Evolutionary conservation across 306 rosid species (phyloP).

Genomic region (Cyclanthera cordifolia): DNA sequence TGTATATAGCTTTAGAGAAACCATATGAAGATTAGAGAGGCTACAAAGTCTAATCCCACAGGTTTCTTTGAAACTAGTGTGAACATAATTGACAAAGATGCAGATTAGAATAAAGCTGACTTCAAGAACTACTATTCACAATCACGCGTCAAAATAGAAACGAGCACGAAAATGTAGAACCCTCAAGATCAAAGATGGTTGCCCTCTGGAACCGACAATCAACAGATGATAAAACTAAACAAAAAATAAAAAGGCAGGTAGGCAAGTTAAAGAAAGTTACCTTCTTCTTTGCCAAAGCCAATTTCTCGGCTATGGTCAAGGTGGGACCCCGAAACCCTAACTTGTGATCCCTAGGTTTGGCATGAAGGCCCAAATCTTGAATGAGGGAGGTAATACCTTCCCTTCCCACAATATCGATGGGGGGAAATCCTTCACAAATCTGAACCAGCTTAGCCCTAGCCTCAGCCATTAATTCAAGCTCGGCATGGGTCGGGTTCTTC

Average conservation of each 20-base stretch:
- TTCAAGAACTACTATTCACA: not conserved
- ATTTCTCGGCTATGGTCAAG: conserved; percentile 64
- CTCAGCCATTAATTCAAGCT: conserved; percentile 65
- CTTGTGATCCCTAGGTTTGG: conserved; percentile 51
- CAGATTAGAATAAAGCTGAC: not conserved
- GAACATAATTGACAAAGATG: not conserved
- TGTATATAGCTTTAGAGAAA: not conserved
- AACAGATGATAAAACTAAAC: not conserved
- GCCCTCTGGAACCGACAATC: not conserved
- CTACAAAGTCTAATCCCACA: not conserved
- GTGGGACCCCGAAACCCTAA: conserved; percentile 73
- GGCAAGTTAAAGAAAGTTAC: conserved; percentile 20
- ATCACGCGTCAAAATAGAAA: not conserved
- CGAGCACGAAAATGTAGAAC: not conserved
- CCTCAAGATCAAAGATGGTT: not conserved
- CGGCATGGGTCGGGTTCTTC: conserved; percentile 48
- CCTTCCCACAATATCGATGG: conserved; percentile 56
- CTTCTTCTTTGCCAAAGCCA: conserved; percentile 49
- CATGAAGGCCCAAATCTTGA: conserved; percentile 75
- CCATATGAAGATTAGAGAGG: not conserved
- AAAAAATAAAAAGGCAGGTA: not conserved
- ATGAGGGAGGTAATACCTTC: conserved; percentile 64
- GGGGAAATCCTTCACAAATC: conserved; percentile 61
- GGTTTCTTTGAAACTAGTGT: not conserved
- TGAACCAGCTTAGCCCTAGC: conserved; percentile 56